Base-by-base conservation (phyloP, 2,329 filamentous ascomycete species). In the Paraphaeosphaeria minitans region DNA sequence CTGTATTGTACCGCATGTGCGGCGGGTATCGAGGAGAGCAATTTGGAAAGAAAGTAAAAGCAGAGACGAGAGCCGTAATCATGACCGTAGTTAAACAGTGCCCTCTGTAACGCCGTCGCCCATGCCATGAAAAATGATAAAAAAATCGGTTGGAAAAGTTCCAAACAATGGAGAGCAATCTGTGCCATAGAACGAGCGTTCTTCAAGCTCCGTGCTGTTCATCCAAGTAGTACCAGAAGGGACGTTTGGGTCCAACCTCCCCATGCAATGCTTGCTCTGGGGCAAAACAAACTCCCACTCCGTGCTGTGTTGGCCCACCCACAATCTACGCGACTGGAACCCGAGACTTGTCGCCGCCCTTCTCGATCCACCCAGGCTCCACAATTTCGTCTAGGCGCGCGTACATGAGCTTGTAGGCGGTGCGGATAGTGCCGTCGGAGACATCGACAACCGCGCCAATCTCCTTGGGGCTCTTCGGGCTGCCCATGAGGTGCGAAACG, bases 381-480 rank as follows among this genome's bases (percentile, higher is more conserved):
- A 97, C 86, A 58, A 99, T 80, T 61, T 86, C 83, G 56, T 94
- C 88, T 52, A 88, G 86, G 50, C 89, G 88, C 19, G 84, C 83
- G 74, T 93, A 94, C 50, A 99, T 83, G 71, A 91, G 88, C 74
- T 95, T 95, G 82, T 98, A 99, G 0, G 94, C 93, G 27, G 92
- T 96, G 71, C 96, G 93, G 69, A 99, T 97, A 0, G 95, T 99
- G 56, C 95, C 93, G 73, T 99, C 96, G 75, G 93, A 97, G 29
- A 99, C 95, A 65, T 92, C 92, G 0, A 91, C 92, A 19, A 95
- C 89, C 24, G 79, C 78, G 5, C 92, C 91, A 68, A 99, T 97
- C 61, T 96, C 90, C 76, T 93, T 93, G n/a, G 92, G 90, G 7
- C 86, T 83, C 70, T 90, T 91, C 21, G 87, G 83, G 66, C 95